These are phyloP conservation scores for Penicillium longicatenatum DNA, from an alignment of 495 filamentous ascomycete genomes.

Conservation along the genomic window DNA sequence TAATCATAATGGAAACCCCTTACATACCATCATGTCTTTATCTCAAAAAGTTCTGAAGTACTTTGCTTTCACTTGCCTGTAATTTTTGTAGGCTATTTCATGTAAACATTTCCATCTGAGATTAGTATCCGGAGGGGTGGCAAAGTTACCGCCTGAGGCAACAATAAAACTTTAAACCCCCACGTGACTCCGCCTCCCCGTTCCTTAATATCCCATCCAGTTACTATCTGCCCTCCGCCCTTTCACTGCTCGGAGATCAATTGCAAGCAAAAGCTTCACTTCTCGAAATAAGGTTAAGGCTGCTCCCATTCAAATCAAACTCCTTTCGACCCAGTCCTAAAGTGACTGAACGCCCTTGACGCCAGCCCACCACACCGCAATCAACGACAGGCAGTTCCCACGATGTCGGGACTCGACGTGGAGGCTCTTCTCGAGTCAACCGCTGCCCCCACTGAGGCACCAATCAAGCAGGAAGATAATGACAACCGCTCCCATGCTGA, in stretches of 20 bases:
- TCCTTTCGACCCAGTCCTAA: slow-evolving; percentile 21
- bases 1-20: slow-evolving; percentile 40
- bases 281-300: neutral
- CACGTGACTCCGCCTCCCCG: slow-evolving; percentile 10
- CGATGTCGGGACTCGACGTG: slow-evolving; percentile 89
- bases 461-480: slow-evolving; percentile 54
- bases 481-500: slow-evolving; percentile 62
- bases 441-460: slow-evolving; percentile 61
- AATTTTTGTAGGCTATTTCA: neutral
- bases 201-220: neutral
- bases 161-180: neutral
- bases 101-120: neutral
- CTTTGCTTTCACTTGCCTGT: neutral
- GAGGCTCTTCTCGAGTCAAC: slow-evolving; percentile 93
- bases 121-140: slow-evolving; percentile 3
- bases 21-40: neutral
- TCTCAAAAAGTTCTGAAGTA: neutral
- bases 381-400: slow-evolving; percentile 20
- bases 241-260: slow-evolving; percentile 38
- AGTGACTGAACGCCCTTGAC: slow-evolving; percentile 46
- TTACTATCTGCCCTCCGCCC: slow-evolving; percentile 22
- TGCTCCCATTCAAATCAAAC: neutral
- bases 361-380: slow-evolving; percentile 17
- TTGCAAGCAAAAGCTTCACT: neutral
- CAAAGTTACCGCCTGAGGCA: slow-evolving; percentile 6